Evolutionary conservation across 75 land plant genomes (phyloP).

Genomic region (Adiantum capillusveneris): DNA sequence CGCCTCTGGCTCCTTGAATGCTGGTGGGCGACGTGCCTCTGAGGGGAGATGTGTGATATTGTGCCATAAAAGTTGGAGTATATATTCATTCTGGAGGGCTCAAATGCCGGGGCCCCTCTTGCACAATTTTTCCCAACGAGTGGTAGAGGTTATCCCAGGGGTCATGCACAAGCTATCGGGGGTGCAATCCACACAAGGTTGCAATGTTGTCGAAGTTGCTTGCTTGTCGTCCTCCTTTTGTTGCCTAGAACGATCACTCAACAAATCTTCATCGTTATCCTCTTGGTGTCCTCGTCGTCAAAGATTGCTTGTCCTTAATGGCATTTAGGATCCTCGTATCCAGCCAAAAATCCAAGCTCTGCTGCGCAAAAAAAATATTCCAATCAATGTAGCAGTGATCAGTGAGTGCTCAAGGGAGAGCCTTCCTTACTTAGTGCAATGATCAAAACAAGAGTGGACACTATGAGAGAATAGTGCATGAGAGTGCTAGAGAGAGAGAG

Average conservation of each 20-base stretch:
- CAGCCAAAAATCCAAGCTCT: too few relatives aligned
- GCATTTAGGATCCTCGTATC: constrained; percentile 62
- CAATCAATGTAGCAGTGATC: too few relatives aligned
- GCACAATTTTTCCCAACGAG: constrained; percentile 16
- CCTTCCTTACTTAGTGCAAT: too few relatives aligned
- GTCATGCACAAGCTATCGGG: constrained; percentile 90
- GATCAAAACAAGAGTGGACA: too few relatives aligned
- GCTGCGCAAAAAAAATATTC: too few relatives aligned
- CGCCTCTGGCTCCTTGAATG: constrained; percentile 45
- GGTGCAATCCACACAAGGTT: constrained; percentile 54
- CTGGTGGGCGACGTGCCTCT: constrained; percentile 75
- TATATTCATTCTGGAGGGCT: constrained; percentile 53
- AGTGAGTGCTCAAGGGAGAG: too few relatives aligned
- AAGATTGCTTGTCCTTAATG: constrained; percentile 82
- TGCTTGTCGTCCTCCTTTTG: constrained; percentile 53
- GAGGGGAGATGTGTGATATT: constrained; percentile 66
- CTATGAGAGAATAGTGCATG: too few relatives aligned
- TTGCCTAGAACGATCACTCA: constrained; percentile 20
- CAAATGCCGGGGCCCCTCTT: constrained; percentile 33
- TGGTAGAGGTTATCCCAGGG: constrained; percentile 49
- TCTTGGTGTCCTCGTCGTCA: constrained; percentile 45
- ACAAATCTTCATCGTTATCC: constrained; percentile 7
- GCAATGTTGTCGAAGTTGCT: constrained; percentile 58
- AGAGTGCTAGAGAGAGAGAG: too few relatives aligned
- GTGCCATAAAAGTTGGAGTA: constrained; percentile 28